These are phyloP conservation scores for Coemansia sp. DNA, from an alignment of 192 early-diverging fungal genomes.

Conservation along the genomic window DNA sequence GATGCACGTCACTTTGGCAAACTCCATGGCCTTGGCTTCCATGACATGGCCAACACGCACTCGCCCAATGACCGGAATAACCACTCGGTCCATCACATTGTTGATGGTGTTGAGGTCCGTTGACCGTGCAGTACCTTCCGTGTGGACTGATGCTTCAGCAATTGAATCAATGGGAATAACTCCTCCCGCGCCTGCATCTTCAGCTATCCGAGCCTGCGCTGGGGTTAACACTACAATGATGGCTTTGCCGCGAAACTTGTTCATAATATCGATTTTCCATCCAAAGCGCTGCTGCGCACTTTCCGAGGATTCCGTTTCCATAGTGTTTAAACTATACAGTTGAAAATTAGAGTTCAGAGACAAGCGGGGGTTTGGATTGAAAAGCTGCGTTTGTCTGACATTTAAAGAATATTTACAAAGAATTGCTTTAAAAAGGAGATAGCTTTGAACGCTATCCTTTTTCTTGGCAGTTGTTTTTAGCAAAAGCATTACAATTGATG, in stretches of 20 bases:
- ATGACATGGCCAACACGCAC: conserved; percentile 99
- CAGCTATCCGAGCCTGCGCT: conserved; percentile 96
- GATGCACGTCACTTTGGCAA: conserved; percentile 90
- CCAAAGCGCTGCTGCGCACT: background rate
- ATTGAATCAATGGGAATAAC: conserved; percentile 98
- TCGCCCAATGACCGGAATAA: conserved; percentile 99
- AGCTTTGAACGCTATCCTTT: background rate
- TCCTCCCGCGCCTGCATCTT: conserved; percentile 94
- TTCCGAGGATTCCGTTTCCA: background rate
- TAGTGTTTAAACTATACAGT: background rate
- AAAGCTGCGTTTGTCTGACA: no score
- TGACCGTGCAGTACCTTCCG: conserved; percentile 96
- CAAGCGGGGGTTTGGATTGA: no score
- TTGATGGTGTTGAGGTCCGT: conserved; percentile 96
- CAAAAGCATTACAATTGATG: background rate
- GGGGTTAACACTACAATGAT: conserved; percentile 99
- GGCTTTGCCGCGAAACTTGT: conserved; percentile 99
- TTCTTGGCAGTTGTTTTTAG: conserved; percentile 2
- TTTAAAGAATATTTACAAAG: no score
- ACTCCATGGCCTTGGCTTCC: conserved; percentile 94
- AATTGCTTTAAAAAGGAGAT: no score
- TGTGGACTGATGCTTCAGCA: conserved; percentile 90
- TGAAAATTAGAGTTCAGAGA: background rate
- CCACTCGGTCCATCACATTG: conserved; percentile 90
- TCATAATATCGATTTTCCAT: conserved; percentile 87